phyloP scores from a whole-genome alignment of 345 rosid species.

The Eucalyptus regnans region DNA sequence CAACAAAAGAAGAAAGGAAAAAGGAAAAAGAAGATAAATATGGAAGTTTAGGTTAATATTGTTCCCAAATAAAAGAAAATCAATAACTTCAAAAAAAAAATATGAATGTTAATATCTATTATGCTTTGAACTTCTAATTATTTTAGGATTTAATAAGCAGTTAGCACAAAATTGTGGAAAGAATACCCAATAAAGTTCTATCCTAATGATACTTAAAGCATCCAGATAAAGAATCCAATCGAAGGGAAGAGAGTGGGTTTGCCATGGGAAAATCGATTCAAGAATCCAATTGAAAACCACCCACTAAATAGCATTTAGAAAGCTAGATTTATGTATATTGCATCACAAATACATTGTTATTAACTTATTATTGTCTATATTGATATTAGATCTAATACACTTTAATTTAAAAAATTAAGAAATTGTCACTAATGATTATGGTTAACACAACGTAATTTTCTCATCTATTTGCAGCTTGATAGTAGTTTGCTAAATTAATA shows the following conservation, averaged over 20 bases:
- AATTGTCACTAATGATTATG: too few species aligned
- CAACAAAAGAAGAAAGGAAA: background rate
- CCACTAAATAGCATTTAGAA: background rate
- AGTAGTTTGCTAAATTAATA: too few species aligned
- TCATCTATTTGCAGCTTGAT: too few species aligned
- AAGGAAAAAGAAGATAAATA: too few species aligned
- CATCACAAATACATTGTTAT: background rate
- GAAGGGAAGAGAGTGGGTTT: background rate
- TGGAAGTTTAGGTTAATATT: background rate
- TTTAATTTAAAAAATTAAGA: too few species aligned
- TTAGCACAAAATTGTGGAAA: background rate
- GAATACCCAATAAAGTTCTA: too few species aligned
- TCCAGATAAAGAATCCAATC: background rate
- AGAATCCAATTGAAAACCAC: background rate
- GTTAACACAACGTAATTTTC: too few species aligned
- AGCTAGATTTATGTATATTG: background rate
- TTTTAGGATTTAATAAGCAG: background rate
- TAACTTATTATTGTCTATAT: too few species aligned
- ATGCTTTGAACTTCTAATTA: background rate
- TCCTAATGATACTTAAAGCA: background rate
- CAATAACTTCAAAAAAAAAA: background rate
- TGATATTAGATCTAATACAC: too few species aligned
- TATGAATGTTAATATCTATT: background rate
- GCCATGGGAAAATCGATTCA: background rate
- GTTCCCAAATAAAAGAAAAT: background rate